Evolutionary conservation across 2,329 filamentous ascomycete genomes (phyloP), one percentile per base, ranked within the genome.

Genomic region (Cladosporium sp.): DNA sequence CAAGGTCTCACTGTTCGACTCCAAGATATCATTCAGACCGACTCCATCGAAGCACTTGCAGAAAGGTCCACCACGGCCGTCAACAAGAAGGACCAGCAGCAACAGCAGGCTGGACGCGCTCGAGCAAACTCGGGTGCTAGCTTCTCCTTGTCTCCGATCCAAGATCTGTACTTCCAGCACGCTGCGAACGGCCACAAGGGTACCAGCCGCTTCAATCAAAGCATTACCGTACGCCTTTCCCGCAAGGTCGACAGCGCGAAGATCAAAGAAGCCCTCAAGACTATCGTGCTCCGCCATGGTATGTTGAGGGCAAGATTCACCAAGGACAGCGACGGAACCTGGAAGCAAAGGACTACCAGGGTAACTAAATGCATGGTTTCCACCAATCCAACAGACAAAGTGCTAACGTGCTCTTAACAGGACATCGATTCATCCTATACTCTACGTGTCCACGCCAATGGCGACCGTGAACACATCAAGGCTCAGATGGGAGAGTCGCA

Each of bases 201-300:
- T n/a, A 45, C 52, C 15, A 55, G 52, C 40, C 40, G 52, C 9
- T 55, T 55, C 40, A 55, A 55, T 40, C 52, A 55, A 19, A 55
- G 52, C 15, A 55, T 55, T 13, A 55, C 52, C 6, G 52, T 55
- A 7, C 52, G 52, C 20, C 42, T 55, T 3, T 32, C 52, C 1
- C 40, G 52, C 32, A 55, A 47, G 40, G 20, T 55, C 40, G 52
- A 55, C n/a, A 55, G 52, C 32, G 13, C 28, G 1, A 55, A 55
- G 40, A 28, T 55, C 12, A 24, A 34, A n/a, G 52, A 55, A 35
- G 52, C 52, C 4, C 39, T 55, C 15, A 35, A 45, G 32, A 55
- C 52, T 8, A 55, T 55, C n/a, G 40, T 55, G 9, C 52, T 55
- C 3, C 17, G 52, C 22, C 52, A 55, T 9, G 52, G 52, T 19